Evolutionary conservation across 768 basidiomycete genomes (phyloP).

Genomic region (Auricularia sp.): DNA sequence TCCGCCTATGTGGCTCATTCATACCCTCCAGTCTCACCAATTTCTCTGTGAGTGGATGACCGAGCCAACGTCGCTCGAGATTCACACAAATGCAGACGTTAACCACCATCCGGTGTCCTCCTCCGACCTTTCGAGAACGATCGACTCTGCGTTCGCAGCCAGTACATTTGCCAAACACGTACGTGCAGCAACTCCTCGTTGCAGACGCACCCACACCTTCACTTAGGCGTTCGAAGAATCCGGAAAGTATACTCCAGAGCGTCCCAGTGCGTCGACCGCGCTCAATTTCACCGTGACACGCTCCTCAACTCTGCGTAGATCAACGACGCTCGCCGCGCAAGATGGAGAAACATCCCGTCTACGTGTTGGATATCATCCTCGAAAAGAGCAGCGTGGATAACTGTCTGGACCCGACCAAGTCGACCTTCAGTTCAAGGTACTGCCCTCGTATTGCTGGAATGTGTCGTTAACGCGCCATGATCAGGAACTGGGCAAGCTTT

Average conservation of each 20-base stretch:
- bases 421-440: conserved; percentile 50
- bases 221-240: conserved; percentile 58
- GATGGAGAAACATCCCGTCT: conserved; percentile 68
- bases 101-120: conserved; percentile 61
- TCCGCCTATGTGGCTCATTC: conserved; percentile 14
- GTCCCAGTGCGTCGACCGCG: conserved; percentile 28
- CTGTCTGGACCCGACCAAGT: conserved; percentile 70
- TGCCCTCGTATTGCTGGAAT: too few relatives aligned
- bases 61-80: background rate
- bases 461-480: too few relatives aligned
- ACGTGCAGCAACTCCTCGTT: conserved; percentile 13
- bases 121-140: conserved; percentile 56
- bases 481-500: conserved; percentile 51
- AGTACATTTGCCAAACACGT: conserved; percentile 74
- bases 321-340: conserved; percentile 66
- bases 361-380: conserved; percentile 66
- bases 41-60: conserved; percentile 57
- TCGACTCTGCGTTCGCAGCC: conserved; percentile 53
- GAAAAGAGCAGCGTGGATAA: conserved; percentile 64
- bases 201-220: background rate
- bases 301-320: conserved; percentile 23
- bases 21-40: conserved; percentile 54
- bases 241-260: conserved; percentile 39
- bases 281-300: background rate
- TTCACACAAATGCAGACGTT: conserved; percentile 41